These are phyloP conservation scores for Acarospora socialis DNA, from an alignment of 2,329 filamentous ascomycete genomes.

Conservation along the genomic window DNA sequence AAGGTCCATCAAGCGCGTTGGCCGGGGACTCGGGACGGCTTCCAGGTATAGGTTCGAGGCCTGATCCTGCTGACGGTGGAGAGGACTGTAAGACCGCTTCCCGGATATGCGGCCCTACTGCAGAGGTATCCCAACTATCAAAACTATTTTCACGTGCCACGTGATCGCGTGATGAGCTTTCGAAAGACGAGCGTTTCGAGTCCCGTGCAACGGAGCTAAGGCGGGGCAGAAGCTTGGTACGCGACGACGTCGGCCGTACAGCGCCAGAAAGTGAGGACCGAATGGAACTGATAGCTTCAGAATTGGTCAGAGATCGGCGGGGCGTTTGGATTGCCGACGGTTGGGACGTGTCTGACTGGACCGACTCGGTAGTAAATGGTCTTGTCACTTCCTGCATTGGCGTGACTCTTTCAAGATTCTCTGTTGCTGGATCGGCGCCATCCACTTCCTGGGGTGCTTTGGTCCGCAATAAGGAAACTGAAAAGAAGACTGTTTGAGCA, in stretches of 20 bases:
- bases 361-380: conserved; percentile 6
- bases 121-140: conserved; percentile 36
- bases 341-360: conserved; percentile 9
- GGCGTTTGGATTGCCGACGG: conserved; percentile 1
- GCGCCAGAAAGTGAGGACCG: conserved; percentile 13
- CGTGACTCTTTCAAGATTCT: too few relatives aligned
- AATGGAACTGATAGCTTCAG: conserved; percentile 11
- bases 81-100: conserved; percentile 20
- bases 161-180: conserved; percentile 16
- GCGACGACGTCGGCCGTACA: conserved; percentile 12
- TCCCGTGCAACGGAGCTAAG: conserved; percentile 9
- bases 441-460: conserved; percentile 8
- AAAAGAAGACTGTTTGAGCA: conserved; percentile 19
- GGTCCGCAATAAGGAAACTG: conserved; percentile 13
- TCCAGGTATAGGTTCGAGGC: conserved; percentile 36
- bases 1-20: conserved; percentile 22
- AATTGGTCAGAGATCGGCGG: conserved; percentile 6
- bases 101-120: conserved; percentile 26
- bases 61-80: conserved; percentile 19
- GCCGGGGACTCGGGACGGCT: conserved; percentile 36
- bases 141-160: conserved; percentile 28
- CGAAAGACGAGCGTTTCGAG: conserved; percentile 10
- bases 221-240: conserved; percentile 9
- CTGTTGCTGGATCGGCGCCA: too few relatives aligned
- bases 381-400: conserved; percentile 7